phyloP scores from a whole-genome alignment of 257 asterid genomes.

The Nicotiana sylvestris region DNA sequence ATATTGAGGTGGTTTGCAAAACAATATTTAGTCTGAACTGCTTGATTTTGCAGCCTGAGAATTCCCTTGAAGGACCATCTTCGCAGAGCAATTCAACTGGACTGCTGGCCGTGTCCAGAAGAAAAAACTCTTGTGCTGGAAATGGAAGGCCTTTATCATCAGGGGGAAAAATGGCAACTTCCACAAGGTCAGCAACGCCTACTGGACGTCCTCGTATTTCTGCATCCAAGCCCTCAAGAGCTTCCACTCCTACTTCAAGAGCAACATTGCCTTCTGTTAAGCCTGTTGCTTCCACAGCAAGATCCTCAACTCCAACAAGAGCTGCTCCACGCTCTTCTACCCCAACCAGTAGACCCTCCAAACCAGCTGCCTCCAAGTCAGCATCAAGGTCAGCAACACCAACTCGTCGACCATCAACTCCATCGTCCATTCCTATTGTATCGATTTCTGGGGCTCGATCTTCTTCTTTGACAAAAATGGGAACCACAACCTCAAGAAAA shows the following conservation, averaged over 20 bases:
- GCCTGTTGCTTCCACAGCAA: conserved; percentile 29
- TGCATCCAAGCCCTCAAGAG: conserved; percentile 40
- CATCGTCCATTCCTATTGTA: conserved; percentile 19
- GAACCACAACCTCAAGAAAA: conserved; percentile 24
- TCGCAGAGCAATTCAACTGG: conserved; percentile 16
- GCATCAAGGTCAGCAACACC: conserved; percentile 55
- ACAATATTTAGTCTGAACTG: neutral
- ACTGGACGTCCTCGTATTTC: conserved; percentile 39
- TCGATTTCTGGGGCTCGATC: conserved; percentile 24
- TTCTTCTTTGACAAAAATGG: conserved; percentile 29
- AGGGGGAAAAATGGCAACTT: conserved; percentile 31
- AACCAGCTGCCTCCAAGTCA: conserved; percentile 34
- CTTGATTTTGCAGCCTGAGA: conserved; percentile 40
- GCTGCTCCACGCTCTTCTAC: conserved; percentile 43
- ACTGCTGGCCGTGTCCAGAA: conserved; percentile 17
- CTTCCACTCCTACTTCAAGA: conserved; percentile 58
- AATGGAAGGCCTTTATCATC: conserved; percentile 42
- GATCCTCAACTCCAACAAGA: conserved; percentile 52
- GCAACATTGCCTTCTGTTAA: conserved; percentile 40
- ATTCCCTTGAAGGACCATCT: conserved; percentile 22
- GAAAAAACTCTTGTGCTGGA: conserved; percentile 20
- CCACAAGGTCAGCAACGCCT: conserved; percentile 51
- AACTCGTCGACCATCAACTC: conserved; percentile 34
- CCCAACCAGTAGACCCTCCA: conserved; percentile 41
- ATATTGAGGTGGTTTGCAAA: neutral